These are phyloP conservation scores for Naganishia cerealis DNA, from an alignment of 1,284 basidiomycete genomes.

Conservation along the genomic window DNA sequence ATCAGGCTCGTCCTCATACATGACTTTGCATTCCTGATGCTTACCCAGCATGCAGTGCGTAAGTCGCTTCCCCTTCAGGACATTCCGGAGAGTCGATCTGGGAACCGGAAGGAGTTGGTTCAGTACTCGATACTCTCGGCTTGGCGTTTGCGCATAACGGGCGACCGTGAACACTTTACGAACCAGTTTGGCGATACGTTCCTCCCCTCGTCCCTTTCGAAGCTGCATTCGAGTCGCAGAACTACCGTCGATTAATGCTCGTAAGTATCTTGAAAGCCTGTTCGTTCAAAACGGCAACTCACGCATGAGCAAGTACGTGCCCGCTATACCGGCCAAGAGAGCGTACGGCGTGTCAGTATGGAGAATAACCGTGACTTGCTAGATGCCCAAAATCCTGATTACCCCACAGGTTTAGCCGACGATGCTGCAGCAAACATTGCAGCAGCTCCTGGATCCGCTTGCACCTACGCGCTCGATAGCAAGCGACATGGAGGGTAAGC, in stretches of 20 bases:
- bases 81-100: slow-evolving; percentile 82
- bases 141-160: background rate
- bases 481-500: background rate
- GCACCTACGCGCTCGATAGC: slow-evolving; percentile 32
- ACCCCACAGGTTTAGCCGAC: slow-evolving; percentile 74
- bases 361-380: background rate
- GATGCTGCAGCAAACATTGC: slow-evolving; percentile 91
- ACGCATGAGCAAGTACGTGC: slow-evolving; percentile 54
- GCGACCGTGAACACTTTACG: background rate
- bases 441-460: slow-evolving; percentile 87
- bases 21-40: slow-evolving; percentile 13
- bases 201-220: slow-evolving; percentile 79
- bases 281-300: slow-evolving; percentile 22
- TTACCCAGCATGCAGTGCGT: slow-evolving; percentile 63
- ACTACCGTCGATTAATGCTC: slow-evolving; percentile 32
- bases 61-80: slow-evolving; percentile 87
- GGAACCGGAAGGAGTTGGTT: background rate
- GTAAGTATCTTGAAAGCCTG: background rate
- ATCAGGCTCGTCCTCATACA: background rate
- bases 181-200: slow-evolving; percentile 83
- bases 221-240: slow-evolving; percentile 50
- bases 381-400: background rate
- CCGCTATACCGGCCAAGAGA: slow-evolving; percentile 36
- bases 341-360: background rate
- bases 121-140: background rate